phyloP scores from a whole-genome alignment of 495 filamentous ascomycete species.

The Xylona heveae region DNA sequence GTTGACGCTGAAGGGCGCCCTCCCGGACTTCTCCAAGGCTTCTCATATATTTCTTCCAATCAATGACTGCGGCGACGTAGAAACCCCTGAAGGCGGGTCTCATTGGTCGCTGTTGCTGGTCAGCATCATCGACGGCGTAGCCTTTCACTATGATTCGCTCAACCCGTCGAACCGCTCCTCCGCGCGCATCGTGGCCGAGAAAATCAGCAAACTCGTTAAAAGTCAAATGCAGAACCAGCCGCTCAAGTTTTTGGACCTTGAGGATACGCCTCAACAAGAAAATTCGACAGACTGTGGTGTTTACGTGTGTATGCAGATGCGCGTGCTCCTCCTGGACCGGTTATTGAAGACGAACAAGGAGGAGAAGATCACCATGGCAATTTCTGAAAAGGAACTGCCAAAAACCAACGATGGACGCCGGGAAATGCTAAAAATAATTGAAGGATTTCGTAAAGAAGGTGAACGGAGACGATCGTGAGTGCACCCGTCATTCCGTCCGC shows the following conservation, averaged over 20 bases:
- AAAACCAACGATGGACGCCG: slow-evolving; percentile 52
- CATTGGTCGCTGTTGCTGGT: slow-evolving; percentile 95
- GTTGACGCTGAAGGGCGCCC: slow-evolving; percentile 44
- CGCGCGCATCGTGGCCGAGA: slow-evolving; percentile 38
- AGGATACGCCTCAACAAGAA: slow-evolving; percentile 77
- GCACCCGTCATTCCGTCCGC: slow-evolving; percentile 7
- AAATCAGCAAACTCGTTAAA: slow-evolving; percentile 42
- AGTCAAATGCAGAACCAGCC: too few species aligned
- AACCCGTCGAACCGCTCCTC: slow-evolving; percentile 52
- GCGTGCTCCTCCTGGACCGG: slow-evolving; percentile 62
- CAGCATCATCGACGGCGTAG: slow-evolving; percentile 65
- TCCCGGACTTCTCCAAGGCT: slow-evolving; percentile 56
- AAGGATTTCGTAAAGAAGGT: slow-evolving; percentile 61
- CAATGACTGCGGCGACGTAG: slow-evolving; percentile 65
- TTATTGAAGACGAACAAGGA: slow-evolving; percentile 54
- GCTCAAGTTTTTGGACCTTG: slow-evolving; percentile 51
- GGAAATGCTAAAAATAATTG: slow-evolving; percentile 75
- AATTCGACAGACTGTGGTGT: slow-evolving; percentile 90
- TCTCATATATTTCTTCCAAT: slow-evolving; percentile 96
- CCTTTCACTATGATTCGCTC: slow-evolving; percentile 95
- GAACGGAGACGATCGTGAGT: slow-evolving; percentile 58
- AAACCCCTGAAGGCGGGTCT: slow-evolving; percentile 62
- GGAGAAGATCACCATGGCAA: slow-evolving; percentile 82
- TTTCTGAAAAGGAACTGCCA: slow-evolving; percentile 62
- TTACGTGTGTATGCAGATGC: slow-evolving; percentile 87